Evolutionary conservation across 257 asterid genomes (phyloP).

Genomic region (Asclepias syriaca): DNA sequence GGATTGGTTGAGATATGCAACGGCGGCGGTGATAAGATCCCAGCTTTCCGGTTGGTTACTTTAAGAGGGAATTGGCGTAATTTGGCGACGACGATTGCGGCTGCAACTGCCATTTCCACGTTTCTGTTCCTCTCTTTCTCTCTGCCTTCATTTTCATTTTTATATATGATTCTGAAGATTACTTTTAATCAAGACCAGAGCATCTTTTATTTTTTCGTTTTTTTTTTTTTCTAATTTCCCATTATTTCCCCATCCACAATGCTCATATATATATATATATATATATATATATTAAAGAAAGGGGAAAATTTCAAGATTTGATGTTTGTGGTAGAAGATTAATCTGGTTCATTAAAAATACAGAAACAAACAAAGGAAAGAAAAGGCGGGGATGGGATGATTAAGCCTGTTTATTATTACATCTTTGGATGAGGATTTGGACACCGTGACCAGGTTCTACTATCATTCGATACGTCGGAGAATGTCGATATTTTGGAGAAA

Average conservation of each 20-base stretch:
- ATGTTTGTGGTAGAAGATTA: too few relatives aligned
- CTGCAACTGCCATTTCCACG: slow-evolving; percentile 47
- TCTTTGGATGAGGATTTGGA: slow-evolving; percentile 41
- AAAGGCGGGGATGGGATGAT: neutral
- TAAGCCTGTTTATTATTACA: slow-evolving; percentile 2
- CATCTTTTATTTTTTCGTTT: neutral
- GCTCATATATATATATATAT: too few relatives aligned
- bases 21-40: slow-evolving; percentile 41
- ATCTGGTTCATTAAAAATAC: too few relatives aligned
- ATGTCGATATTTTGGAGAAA: slow-evolving; percentile 72
- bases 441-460: slow-evolving; percentile 84
- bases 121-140: neutral
- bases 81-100: slow-evolving; percentile 48
- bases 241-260: too few relatives aligned
- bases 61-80: slow-evolving; percentile 25
- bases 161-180: neutral
- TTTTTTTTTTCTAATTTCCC: neutral
- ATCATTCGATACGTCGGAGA: slow-evolving; percentile 73
- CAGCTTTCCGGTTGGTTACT: slow-evolving; percentile 22
- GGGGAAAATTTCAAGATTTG: too few relatives aligned
- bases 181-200: neutral
- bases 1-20: slow-evolving; percentile 58
- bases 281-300: too few relatives aligned
- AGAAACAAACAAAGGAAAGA: too few relatives aligned
- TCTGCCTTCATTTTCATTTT: neutral